Percentiles rank a stretch among this genome's conserved stretches.
Conservation (phyloP, 306 rosid species). For the Cicer bijugum region DNA sequence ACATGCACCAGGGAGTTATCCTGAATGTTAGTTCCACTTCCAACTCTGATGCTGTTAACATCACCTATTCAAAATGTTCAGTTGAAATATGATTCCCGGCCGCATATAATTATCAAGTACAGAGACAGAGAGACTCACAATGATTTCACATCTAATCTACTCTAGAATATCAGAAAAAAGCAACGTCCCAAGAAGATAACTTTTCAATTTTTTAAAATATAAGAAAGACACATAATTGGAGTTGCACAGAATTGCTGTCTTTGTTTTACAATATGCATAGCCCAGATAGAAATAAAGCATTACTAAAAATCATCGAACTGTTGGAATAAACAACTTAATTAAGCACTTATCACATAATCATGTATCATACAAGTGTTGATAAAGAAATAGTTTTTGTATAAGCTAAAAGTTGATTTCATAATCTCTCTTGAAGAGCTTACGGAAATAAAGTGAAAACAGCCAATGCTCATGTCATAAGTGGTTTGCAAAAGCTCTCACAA, state of each 20-base stretch:
- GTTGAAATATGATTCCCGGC: not conserved
- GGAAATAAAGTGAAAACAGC: not conserved
- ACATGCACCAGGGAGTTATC: constrained; percentile 96
- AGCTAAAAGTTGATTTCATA: not conserved
- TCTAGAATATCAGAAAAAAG: constrained; percentile 1
- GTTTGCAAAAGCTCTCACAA: not conserved
- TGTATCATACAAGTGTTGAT: not conserved
- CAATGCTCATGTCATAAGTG: not conserved
- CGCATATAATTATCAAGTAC: not conserved
- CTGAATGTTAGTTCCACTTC: constrained; percentile 92
- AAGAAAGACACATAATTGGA: constrained; percentile 22
- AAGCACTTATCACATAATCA: not conserved
- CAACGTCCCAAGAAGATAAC: constrained; percentile 19
- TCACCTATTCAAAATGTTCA: constrained; percentile 60
- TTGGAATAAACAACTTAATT: not conserved
- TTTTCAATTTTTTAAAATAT: not conserved
- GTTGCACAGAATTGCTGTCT: not conserved
- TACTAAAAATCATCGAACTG: too few species aligned
- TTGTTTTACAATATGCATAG: constrained; percentile 6
- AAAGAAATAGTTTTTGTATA: not conserved
- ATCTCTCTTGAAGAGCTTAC: not conserved
- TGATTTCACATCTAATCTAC: constrained; percentile 22
- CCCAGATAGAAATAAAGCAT: not conserved
- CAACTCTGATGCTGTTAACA: constrained; percentile 85
- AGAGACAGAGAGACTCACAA: not conserved